Percentiles rank a stretch among this genome's conserved stretches.
These are phyloP conservation scores for Plasmopara halstedii DNA, from an alignment of 352 stramenopile species.

Conservation along the genomic window DNA sequence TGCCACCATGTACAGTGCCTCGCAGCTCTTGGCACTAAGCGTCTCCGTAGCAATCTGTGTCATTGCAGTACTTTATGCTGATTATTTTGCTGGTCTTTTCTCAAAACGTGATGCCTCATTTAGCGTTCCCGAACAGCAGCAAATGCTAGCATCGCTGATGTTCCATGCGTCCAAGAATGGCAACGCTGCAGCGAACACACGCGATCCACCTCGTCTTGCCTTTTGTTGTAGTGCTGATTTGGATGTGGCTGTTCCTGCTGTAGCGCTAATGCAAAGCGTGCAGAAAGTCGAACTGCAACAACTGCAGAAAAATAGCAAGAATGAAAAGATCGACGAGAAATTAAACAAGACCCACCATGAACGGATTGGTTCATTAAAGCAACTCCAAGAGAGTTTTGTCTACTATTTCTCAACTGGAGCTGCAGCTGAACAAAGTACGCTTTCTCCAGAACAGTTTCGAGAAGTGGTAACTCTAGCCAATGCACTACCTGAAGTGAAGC, in stretches of 20 bases:
- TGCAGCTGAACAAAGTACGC: constrained; percentile 78
- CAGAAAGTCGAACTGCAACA: constrained; percentile 36
- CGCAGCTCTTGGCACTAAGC: constrained; percentile 49
- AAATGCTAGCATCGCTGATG: constrained; percentile 55
- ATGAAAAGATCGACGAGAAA: constrained; percentile 9
- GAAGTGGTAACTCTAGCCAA: constrained; percentile 65
- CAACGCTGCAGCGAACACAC: constrained; percentile 1
- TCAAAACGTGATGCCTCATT: constrained; percentile 28
- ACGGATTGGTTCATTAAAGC: constrained; percentile 49
- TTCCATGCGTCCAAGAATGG: constrained; percentile 42
- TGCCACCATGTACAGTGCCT: constrained; percentile 45
- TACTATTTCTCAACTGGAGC: constrained; percentile 79
- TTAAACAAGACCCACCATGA: constrained; percentile 59
- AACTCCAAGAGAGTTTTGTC: constrained; percentile 74
- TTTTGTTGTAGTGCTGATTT: constrained; percentile 81
- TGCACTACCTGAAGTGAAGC: constrained; percentile 42
- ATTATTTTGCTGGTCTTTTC: constrained; percentile 44
- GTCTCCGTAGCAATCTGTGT: constrained; percentile 42
- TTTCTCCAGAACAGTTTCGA: constrained; percentile 63
- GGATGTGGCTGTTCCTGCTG: constrained; percentile 67
- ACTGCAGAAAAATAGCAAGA: constrained; percentile 37
- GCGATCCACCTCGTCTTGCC: constrained; percentile 36
- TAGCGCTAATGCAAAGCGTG: constrained; percentile 64
- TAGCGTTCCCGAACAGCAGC: constrained; percentile 43
- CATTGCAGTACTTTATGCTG: constrained; percentile 49